phyloP scores from a whole-genome alignment of 306 rosid species.

The Canavalia ensiformis region DNA sequence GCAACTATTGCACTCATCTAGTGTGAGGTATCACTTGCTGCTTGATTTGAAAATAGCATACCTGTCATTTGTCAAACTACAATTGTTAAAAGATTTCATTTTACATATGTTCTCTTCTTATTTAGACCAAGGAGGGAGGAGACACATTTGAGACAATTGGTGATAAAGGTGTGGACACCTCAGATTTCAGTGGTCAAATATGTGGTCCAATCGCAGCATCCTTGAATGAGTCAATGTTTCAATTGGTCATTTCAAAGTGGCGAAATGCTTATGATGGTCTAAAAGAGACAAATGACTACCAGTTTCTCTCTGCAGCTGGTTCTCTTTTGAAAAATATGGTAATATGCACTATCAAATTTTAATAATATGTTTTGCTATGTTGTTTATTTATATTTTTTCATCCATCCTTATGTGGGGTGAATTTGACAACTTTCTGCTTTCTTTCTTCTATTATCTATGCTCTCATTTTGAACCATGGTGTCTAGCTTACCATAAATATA shows the following conservation, averaged over 20 bases:
- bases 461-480: not conserved
- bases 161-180: conserved; percentile 59
- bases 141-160: conserved; percentile 50
- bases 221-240: conserved; percentile 92
- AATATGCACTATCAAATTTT: conserved; percentile 45
- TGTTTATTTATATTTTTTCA: not conserved
- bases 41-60: conserved; percentile 33
- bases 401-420: conserved; percentile 10
- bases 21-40: conserved; percentile 38
- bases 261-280: conserved; percentile 82
- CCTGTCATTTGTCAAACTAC: conserved; percentile 30
- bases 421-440: not conserved
- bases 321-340: conserved; percentile 94
- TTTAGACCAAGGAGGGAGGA: conserved; percentile 57
- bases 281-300: conserved; percentile 84
- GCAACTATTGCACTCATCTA: conserved; percentile 32
- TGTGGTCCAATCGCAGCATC: conserved; percentile 94
- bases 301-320: conserved; percentile 90
- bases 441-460: conserved; percentile 19
- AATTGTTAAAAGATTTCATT: conserved; percentile 35
- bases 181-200: conserved; percentile 77
- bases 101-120: conserved; percentile 42
- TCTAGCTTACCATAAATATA: conserved; percentile 22
- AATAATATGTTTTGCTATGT: conserved; percentile 4
- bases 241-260: conserved; percentile 84